These are phyloP conservation scores for Trametes polyzona DNA, from an alignment of 1,284 basidiomycete species.

Conservation along the genomic window DNA sequence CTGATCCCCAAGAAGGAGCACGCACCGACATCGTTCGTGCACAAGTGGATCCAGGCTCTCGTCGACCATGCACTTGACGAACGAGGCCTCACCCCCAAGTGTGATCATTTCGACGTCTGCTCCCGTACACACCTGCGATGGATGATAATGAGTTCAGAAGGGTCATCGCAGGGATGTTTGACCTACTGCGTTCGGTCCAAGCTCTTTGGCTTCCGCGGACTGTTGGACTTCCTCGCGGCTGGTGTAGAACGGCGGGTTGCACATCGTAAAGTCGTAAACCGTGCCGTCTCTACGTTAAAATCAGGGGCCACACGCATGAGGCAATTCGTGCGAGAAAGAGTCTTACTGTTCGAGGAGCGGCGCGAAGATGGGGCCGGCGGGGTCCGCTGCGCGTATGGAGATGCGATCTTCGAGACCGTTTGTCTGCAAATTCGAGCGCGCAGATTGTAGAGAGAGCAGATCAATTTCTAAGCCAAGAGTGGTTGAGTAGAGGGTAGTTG, in stretches of 20 bases:
- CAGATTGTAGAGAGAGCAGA: constrained; percentile 54
- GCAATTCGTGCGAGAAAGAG: too few relatives aligned
- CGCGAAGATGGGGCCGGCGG: constrained; percentile 45
- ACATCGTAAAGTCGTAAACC: constrained; percentile 81
- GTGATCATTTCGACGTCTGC: constrained; percentile 87
- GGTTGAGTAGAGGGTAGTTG: too few relatives aligned
- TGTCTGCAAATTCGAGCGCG: constrained; percentile 53
- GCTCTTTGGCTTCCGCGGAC: constrained; percentile 65
- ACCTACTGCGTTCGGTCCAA: constrained; percentile 67
- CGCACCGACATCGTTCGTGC: background rate
- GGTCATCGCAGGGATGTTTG: background rate
- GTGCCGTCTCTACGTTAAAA: constrained; percentile 15
- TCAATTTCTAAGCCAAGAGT: constrained; percentile 69
- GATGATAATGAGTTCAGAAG: background rate
- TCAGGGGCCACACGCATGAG: too few relatives aligned
- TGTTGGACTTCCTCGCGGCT: constrained; percentile 68
- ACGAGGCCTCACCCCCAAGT: constrained; percentile 81
- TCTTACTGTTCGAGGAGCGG: constrained; percentile 10
- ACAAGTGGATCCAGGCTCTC: constrained; percentile 61
- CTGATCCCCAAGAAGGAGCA: background rate
- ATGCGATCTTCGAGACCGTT: constrained; percentile 63
- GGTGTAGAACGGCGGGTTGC: constrained; percentile 94
- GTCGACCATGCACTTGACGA: constrained; percentile 77
- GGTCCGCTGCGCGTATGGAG: constrained; percentile 44
- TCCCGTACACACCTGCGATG: constrained; percentile 76